phyloP scores from a whole-genome alignment of 2,329 filamentous ascomycete species.

The Claviceps sp. region DNA sequence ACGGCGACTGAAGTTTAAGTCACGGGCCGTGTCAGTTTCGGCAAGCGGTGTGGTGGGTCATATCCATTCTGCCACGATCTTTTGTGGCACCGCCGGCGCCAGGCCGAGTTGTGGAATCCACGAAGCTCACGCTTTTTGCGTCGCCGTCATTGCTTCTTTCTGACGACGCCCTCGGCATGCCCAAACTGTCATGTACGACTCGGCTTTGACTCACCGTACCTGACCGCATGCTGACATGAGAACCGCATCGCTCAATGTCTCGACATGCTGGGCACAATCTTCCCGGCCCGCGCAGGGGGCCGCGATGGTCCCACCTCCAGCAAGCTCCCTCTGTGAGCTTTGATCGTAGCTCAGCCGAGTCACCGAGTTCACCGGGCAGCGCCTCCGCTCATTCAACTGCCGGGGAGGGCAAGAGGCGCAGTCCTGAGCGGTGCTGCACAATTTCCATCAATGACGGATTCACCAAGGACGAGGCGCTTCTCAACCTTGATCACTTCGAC shows the following conservation, averaged over 20 bases:
- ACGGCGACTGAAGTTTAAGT: not conserved
- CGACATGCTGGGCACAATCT: conserved; percentile 27
- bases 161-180: not conserved
- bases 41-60: not conserved
- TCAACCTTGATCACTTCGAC: conserved; percentile 61
- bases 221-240: conserved; percentile 8
- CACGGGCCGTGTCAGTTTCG: not conserved
- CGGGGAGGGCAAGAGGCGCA: conserved; percentile 19
- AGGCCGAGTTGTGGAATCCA: not conserved
- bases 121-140: not conserved
- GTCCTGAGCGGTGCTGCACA: conserved; percentile 34
- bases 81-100: not conserved
- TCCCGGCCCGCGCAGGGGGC: conserved; percentile 30
- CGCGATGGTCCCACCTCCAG: conserved; percentile 40
- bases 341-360: conserved; percentile 28
- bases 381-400: conserved; percentile 36
- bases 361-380: conserved; percentile 33
- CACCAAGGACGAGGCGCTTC: conserved; percentile 62
- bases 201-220: not conserved
- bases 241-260: conserved; percentile 20
- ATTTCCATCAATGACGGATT: conserved; percentile 59
- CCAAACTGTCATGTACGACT: conserved; percentile 5
- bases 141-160: not conserved
- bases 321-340: conserved; percentile 35
- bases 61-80: not conserved